Percentiles rank a stretch among this genome's conserved stretches.
Evolutionary conservation across 306 rosid genomes (phyloP).

Genomic region (Dicorynia guianensis): DNA sequence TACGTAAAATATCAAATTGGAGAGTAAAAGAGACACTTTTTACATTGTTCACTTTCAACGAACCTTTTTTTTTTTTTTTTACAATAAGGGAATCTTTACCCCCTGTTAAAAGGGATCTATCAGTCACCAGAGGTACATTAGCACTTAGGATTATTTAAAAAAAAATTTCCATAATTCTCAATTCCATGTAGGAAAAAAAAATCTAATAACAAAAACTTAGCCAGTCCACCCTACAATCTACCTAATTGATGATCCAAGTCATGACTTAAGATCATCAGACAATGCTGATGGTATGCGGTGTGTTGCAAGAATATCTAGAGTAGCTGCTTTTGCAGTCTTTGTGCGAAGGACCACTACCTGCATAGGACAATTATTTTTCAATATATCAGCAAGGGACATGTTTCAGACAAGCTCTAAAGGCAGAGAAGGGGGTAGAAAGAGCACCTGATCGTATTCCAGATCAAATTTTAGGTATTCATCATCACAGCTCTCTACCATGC

Average conservation of each 20-base stretch:
- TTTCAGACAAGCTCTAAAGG: conserved; percentile 32
- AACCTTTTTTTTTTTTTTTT: too few relatives aligned
- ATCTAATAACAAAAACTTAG: conserved; percentile 34
- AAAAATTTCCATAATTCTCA: conserved; percentile 21
- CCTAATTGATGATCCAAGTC: conserved; percentile 39
- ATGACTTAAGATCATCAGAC: conserved; percentile 87
- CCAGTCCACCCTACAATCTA: conserved; percentile 39
- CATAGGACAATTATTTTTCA: conserved; percentile 33
- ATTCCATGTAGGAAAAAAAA: conserved; percentile 18
- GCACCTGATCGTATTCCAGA: conserved; percentile 92
- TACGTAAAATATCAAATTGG: not conserved
- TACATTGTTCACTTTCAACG: conserved; percentile 24
- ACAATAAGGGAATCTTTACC: too few relatives aligned
- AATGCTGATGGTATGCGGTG: conserved; percentile 90
- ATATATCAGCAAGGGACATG: conserved; percentile 1
- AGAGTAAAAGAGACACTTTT: conserved; percentile 22
- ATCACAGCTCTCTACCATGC: conserved; percentile 81
- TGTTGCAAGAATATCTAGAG: conserved; percentile 80
- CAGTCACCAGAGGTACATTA: conserved; percentile 34
- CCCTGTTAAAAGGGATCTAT: not conserved
- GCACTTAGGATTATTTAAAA: not conserved
- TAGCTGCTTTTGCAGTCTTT: conserved; percentile 79
- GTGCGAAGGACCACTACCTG: conserved; percentile 88
- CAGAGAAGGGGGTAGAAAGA: conserved; percentile 17
- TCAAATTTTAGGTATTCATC: conserved; percentile 84